Evolutionary conservation across 2,329 filamentous ascomycete species (phyloP), one percentile per base, ranked within the genome.

Genomic region (Arthrobotrys conoides): DNA sequence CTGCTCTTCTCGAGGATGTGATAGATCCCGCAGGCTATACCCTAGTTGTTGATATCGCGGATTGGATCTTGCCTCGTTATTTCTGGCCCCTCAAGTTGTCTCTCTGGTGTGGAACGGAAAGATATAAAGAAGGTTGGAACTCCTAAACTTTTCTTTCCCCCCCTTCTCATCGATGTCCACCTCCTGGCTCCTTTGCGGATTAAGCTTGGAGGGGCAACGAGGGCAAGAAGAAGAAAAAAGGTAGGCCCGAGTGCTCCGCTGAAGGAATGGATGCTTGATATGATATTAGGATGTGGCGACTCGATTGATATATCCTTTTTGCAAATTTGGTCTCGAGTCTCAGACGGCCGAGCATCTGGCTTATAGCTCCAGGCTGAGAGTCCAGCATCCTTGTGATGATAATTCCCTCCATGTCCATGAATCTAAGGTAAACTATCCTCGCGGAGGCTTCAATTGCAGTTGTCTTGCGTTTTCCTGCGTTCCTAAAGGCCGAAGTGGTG

Each of bases 1-100:
- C 5, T 14, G 20, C 20, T 10, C 33, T 44, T 10, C 57, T 44
- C 36, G 20, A 44, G 22, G 20, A 61, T 61, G 18, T 44, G 36
- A 27, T 38, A n/a, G 12, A 61, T 24, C 33, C 57, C 24, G 36
- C 57, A 61, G 57, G 6, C 33, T 61, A 44, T 44, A 20, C 22
- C 33, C 24, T 38, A 20, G 53, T 2, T 9, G 48, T 30, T 20
- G 18, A 44, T 9, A 36, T 61, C 57, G 57, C 57, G 57, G 57
- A 61, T 3, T 30, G 18, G 57, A 61, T 61, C 14, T 24, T 27
- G 36, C 57, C 57, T 24, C 20, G 57, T 44, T 27, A 22, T 27
- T 24, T 61, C 12, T 44, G 33, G 33, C 36, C 18, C 9, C 44
- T 10, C 9, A 18, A 27, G 18, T 24, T 27, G 33, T 14, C 20